Percentiles rank a stretch among this genome's conserved stretches.
phyloP scores from a whole-genome alignment of 768 basidiomycete species.

The Coprinellus micaceus region DNA sequence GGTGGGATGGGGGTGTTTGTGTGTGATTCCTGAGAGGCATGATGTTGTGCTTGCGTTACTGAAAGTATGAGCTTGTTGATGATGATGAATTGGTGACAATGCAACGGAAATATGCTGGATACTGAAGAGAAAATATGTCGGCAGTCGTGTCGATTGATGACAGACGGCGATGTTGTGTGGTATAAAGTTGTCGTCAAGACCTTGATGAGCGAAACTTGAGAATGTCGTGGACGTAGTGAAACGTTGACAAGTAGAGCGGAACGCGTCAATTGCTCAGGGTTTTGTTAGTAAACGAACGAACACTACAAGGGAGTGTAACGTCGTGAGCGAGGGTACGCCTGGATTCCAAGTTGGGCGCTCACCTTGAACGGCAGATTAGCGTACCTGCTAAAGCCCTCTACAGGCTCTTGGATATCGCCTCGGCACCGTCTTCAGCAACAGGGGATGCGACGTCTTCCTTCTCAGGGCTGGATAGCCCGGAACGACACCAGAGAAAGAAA shows the following conservation, averaged over 20 bases:
- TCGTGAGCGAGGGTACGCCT: not conserved
- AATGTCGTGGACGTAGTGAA: not conserved
- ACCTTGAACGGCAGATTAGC: not conserved
- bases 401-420: not conserved
- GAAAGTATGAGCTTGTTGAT: not conserved
- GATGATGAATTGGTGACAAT: not conserved
- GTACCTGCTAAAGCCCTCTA: not conserved
- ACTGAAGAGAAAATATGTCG: too few relatives aligned
- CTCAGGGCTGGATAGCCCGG: too few relatives aligned
- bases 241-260: not conserved
- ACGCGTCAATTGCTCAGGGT: constrained; percentile 4
- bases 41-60: not conserved
- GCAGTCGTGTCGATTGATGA: not conserved
- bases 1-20: constrained; percentile 1
- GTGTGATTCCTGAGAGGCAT: not conserved
- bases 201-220: too few relatives aligned
- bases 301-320: not conserved
- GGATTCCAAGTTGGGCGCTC: not conserved
- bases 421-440: not conserved
- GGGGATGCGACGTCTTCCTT: not conserved
- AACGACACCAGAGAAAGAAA: too few relatives aligned
- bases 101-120: too few relatives aligned
- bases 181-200: not conserved
- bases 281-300: constrained; percentile 1
- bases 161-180: not conserved